Conservation (phyloP, 1,139 yeast species). For the Scheffersomyces segobiensis region DNA sequence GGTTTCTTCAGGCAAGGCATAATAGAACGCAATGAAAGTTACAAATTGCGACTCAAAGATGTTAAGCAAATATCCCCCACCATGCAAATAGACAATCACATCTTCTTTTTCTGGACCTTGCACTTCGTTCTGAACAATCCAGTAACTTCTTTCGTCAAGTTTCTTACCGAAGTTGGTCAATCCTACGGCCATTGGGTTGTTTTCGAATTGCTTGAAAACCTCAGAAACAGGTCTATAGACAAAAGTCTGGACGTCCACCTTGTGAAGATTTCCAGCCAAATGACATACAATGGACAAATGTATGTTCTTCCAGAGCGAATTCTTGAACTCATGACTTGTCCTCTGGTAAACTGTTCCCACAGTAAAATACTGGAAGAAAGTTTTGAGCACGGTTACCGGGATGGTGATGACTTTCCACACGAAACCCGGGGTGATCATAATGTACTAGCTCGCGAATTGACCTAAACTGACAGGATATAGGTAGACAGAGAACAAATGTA, state of each 20-base stretch:
- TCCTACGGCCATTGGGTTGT: conserved; percentile 10
- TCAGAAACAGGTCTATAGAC: conserved; percentile 11
- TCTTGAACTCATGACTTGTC: conserved; percentile 30
- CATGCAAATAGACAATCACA: conserved; percentile 27
- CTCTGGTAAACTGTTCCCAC: conserved; percentile 31
- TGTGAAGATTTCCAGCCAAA: conserved; percentile 20
- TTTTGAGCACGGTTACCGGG: conserved; percentile 21
- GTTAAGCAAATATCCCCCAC: conserved; percentile 44
- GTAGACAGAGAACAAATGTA: not conserved
- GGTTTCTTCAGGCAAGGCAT: conserved; percentile 20
- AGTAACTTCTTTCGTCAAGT: conserved; percentile 11
- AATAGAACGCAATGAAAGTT: conserved; percentile 24
- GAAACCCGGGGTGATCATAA: conserved; percentile 6
- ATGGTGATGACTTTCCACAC: conserved; percentile 9
- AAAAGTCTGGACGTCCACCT: conserved; percentile 10
- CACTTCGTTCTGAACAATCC: conserved; percentile 15
- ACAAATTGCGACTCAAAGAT: conserved; percentile 28
- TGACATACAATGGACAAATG: conserved; percentile 28
- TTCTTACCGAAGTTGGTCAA: conserved; percentile 14
- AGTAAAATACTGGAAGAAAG: conserved; percentile 29
- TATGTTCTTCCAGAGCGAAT: conserved; percentile 31
- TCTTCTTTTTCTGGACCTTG: conserved; percentile 6
- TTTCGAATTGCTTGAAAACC: conserved; percentile 8
- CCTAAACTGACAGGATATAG: not conserved
- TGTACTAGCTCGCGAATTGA: not conserved